Base-by-base conservation (phyloP, 257 asterid genomes). In the Jacaranda mimosifolia region DNA sequence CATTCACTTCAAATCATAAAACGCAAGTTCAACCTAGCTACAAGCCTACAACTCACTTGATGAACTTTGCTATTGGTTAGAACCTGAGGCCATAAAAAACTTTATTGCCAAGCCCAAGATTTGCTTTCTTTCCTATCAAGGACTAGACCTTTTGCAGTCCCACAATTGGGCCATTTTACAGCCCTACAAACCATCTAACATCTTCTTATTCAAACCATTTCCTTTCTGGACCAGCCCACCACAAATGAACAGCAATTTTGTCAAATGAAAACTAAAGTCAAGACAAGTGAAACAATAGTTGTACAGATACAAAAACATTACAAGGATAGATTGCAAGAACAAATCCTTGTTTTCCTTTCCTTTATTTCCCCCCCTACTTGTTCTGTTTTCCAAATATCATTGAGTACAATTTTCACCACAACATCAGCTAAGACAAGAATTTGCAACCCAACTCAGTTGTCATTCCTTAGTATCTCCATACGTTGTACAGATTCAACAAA, bases 401-500 rank as follows among this genome's bases (percentile, higher is more conserved):
- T 52, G 71, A 13, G 9, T 71, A 62, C 77, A 65, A 53, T 66
- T 51, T 51, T 39, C 72, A 26, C 73, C 62, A 58, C 49, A 8
- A 72, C 45, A 38, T 56, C 19, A 53, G 15, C 53, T 32, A 68
- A 1, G 11, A 48, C 45, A 70, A 63, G 14, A 60, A 19, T 0
- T 38, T 6, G 21, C 43, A 55, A 0, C n/a, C 17, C 58, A 77
- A 62, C 52, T 63, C 67, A 83, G 6, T 57, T 68, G 70, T 64
- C 76, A 56, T 79, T 81, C 83, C 84, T 83, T 21, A 72, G 46
- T 79, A 89, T 73, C 87, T 88, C 86, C 73, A 90, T 77, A n/a
- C 90, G 83, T 19, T 78, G 88, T 81, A 83, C 96, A 0, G 88
- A 79, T 70, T 81, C 88, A 13, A 83, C 76, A 77, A 90, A 90